phyloP scores from a whole-genome alignment of 495 filamentous ascomycete species.

The Patellaria atrata region DNA sequence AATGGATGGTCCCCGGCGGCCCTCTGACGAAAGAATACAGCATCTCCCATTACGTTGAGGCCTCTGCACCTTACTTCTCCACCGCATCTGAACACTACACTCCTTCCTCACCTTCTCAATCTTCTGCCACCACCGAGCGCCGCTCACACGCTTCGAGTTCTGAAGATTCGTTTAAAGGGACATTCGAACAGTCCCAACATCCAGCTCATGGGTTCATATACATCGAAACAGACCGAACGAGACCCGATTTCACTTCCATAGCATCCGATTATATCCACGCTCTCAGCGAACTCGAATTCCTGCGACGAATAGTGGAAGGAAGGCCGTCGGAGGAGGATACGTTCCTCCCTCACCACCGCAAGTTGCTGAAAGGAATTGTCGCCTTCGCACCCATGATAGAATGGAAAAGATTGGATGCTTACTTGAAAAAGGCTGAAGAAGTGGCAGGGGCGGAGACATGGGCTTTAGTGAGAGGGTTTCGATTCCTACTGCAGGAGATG shows the following conservation, averaged over 20 bases:
- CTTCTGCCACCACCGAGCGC: too few relatives aligned
- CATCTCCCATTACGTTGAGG: constrained; percentile 39
- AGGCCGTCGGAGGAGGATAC: constrained; percentile 44
- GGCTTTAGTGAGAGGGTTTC: constrained; percentile 47
- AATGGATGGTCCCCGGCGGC: constrained; percentile 44
- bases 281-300: constrained; percentile 57
- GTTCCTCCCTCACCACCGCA: constrained; percentile 34
- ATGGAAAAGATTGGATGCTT: constrained; percentile 31
- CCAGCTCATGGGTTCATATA: constrained; percentile 55
- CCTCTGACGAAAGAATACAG: constrained; percentile 33
- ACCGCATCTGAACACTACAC: constrained; percentile 5
- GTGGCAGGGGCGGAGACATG: constrained; percentile 30
- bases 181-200: constrained; percentile 5
- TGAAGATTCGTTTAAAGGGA: too few relatives aligned
- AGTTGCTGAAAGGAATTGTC: constrained; percentile 49
- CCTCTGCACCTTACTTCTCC: constrained; percentile 17
- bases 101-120: constrained; percentile 5
- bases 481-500: constrained; percentile 72
- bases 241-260: constrained; percentile 1
- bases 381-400: constrained; percentile 66
- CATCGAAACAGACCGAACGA: constrained; percentile 58
- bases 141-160: too few relatives aligned
- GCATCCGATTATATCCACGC: too few relatives aligned
- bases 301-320: constrained; percentile 49
- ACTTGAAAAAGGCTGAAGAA: constrained; percentile 23